Conservation (phyloP, 306 rosid genomes). For the Canavalia gladiata region DNA sequence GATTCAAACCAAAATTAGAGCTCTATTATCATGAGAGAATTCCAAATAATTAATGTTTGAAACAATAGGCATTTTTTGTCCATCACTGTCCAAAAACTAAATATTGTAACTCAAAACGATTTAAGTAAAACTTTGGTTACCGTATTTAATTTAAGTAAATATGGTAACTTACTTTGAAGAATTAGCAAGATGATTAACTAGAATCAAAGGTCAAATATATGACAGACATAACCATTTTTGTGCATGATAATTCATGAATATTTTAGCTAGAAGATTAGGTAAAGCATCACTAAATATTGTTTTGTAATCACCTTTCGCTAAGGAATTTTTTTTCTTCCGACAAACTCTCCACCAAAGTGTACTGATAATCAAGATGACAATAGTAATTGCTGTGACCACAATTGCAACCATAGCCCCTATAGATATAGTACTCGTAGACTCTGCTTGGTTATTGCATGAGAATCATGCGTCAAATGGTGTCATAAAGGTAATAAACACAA, state of each 20-base stretch:
- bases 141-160: too few relatives aligned
- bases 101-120: too few relatives aligned
- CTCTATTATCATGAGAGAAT: not conserved
- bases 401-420: constrained; percentile 45
- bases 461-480: not conserved
- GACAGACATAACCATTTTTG: not conserved
- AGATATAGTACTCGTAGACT: constrained; percentile 18
- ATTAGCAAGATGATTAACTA: not conserved
- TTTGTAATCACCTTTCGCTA: constrained; percentile 34
- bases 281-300: not conserved
- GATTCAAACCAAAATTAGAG: not conserved
- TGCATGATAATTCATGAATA: constrained; percentile 6
- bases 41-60: too few relatives aligned
- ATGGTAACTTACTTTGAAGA: too few relatives aligned
- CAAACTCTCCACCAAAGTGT: constrained; percentile 44
- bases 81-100: too few relatives aligned
- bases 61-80: too few relatives aligned
- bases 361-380: constrained; percentile 28
- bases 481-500: not conserved
- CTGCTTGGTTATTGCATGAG: constrained; percentile 13
- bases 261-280: too few relatives aligned
- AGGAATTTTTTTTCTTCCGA: constrained; percentile 18
- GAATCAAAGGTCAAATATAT: constrained; percentile 23
- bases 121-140: not conserved
- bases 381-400: constrained; percentile 35